These are phyloP conservation scores for Phytophthora sp. DNA, from an alignment of 352 stramenopile species.

Conservation along the genomic window DNA sequence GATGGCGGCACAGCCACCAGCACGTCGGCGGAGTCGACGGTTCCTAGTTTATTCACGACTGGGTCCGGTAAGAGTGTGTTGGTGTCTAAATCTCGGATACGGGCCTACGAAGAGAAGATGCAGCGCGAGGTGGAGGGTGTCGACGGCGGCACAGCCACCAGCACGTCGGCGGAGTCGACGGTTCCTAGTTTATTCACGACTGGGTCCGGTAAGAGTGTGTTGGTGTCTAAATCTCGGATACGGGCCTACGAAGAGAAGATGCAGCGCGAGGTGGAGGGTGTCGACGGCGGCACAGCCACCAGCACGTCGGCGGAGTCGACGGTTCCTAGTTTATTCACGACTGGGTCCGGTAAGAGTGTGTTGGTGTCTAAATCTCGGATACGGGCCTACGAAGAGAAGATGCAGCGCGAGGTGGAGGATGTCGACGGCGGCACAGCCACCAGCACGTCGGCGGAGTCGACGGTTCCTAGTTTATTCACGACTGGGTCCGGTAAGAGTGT, in stretches of 20 bases:
- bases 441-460: too few species aligned
- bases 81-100: conserved; percentile 36
- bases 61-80: conserved; percentile 37
- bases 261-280: too few species aligned
- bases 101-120: conserved; percentile 33
- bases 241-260: conserved; percentile 26
- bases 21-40: neutral
- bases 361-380: too few species aligned
- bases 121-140: conserved; percentile 13
- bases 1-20: neutral
- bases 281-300: too few species aligned
- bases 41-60: conserved; percentile 41
- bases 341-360: too few species aligned
- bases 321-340: too few species aligned
- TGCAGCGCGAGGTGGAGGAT: too few species aligned
- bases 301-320: too few species aligned
- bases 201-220: conserved; percentile 24
- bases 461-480: too few species aligned
- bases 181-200: conserved; percentile 31
- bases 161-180: neutral
- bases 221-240: conserved; percentile 23
- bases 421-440: too few species aligned
- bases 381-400: too few species aligned
- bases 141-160: neutral
- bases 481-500: too few species aligned